Evolutionary conservation across 78 protist species (phyloP), one percentile per base, ranked within the genome.

Genomic region (Emiliania huxleyi): DNA sequence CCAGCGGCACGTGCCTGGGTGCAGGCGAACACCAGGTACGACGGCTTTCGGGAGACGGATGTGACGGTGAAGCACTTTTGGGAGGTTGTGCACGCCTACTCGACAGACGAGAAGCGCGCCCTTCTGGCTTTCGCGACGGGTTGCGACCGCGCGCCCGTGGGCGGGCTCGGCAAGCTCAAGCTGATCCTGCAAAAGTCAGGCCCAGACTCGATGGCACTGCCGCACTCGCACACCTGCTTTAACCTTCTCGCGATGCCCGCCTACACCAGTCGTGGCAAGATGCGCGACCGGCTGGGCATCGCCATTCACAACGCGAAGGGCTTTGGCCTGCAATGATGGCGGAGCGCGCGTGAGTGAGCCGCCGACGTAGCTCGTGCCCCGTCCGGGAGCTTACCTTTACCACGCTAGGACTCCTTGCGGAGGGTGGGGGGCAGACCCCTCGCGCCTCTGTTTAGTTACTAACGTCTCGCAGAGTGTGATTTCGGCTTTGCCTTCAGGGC

Each of bases 71-170:
- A 35, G 81, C n/a, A 1, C 43, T 56, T 90, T 12, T 90, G 92
- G 92, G 92, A 90, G 83, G 48, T 90, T 1, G 83, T 90, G 23
- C 52, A 44, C 23, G 2, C n/a, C 23, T 5, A 33, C 29, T 18
- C n/a, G 15, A 0, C 6, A 23, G 44, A 15, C 37, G 55, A 90
- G 55, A 48, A 56, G 48, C 6, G 11, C 0, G 25, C 12, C 22
- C 62, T 90, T 2, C 83, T 90, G 38, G 15, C 0, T 22, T 90
- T 90, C 38, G 83, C 75, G 56, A 71, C 83, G 8, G 92, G 92
- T 15, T 71, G 69, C 55, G 97, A 95, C 69, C 95, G 97, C 45
- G 94, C 90, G 18, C 97, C 97, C 26, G 46, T 96, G 43, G 92
- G 91, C 19, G 97, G 97, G 2, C 83, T 90, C 19, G 83, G 92